phyloP scores from a whole-genome alignment of 441 rosid species.

The Gossypium armourianum region DNA sequence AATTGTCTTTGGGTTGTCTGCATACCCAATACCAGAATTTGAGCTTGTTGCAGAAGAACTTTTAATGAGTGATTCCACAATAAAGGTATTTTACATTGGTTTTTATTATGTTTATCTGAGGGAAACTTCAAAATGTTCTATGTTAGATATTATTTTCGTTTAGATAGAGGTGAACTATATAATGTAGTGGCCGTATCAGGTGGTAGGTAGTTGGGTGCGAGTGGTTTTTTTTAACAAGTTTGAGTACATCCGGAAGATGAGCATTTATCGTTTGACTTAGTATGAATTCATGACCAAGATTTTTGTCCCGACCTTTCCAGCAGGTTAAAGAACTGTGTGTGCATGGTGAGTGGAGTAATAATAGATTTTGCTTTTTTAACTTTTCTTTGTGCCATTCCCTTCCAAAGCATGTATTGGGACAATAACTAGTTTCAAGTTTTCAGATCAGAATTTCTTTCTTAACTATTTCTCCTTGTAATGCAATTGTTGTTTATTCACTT shows the following conservation, averaged over 20 bases:
- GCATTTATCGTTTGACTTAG: neutral
- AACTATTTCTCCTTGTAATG: neutral
- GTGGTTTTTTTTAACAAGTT: neutral
- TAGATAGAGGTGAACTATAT: neutral
- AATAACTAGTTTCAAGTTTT: neutral
- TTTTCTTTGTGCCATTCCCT: neutral
- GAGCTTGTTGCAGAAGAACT: constrained; percentile 97
- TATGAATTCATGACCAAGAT: neutral
- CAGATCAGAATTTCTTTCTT: too few species aligned
- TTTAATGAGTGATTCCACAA: constrained; percentile 84
- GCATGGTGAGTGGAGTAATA: neutral
- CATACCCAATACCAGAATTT: constrained; percentile 85
- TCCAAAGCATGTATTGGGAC: neutral
- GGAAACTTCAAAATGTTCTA: neutral
- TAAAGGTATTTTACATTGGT: constrained; percentile 52
- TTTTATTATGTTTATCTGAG: neutral
- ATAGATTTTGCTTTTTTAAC: neutral
- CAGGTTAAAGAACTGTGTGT: neutral
- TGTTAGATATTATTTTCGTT: neutral
- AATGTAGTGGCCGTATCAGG: neutral
- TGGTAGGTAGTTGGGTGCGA: neutral
- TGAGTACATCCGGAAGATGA: neutral
- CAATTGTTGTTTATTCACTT: neutral
- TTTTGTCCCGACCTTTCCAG: neutral
- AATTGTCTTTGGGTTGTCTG: constrained; percentile 78